Conservation (phyloP, 208 protist species). For the Trypanosoma melophagium region DNA sequence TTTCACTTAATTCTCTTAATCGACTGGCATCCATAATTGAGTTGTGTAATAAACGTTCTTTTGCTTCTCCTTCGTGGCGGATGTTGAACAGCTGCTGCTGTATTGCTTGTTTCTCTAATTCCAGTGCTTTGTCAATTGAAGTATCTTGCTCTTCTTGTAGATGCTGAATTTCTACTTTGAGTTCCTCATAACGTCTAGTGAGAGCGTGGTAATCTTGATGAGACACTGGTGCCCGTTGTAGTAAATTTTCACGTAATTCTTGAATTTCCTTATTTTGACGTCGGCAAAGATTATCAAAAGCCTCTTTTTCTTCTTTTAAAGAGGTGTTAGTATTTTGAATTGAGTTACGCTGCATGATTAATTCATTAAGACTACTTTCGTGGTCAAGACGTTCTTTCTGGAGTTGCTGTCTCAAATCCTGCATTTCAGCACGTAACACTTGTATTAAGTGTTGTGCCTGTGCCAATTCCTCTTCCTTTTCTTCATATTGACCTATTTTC, state of each 20-base stretch:
- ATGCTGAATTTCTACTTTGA: not conserved
- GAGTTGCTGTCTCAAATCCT: constrained; percentile 20
- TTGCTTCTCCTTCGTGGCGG: constrained; percentile 1
- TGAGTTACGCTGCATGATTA: constrained; percentile 15
- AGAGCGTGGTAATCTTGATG: constrained; percentile 10
- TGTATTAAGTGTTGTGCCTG: constrained; percentile 6
- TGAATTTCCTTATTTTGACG: constrained; percentile 2
- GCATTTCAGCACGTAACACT: constrained; percentile 11
- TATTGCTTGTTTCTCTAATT: constrained; percentile 19
- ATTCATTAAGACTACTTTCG: not conserved
- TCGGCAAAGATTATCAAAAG: not conserved
- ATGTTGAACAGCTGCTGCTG: constrained; percentile 8
- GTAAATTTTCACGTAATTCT: constrained; percentile 5
- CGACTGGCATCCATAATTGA: not conserved
- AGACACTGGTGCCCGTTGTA: constrained; percentile 6
- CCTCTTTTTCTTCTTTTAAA: constrained; percentile 6
- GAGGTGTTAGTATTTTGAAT: constrained; percentile 3
- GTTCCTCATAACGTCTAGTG: constrained; percentile 3
- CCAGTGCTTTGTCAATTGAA: not conserved
- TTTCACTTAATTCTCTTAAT: not conserved
- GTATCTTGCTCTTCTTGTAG: not conserved
- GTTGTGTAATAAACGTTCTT: not conserved
- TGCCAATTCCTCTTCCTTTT: constrained; percentile 5
- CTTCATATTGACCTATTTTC: constrained; percentile 1
- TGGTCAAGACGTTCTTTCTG: constrained; percentile 14